Evolutionary conservation across 2,329 filamentous ascomycete species (phyloP).

Genomic region (Diaporthe amygdali): DNA sequence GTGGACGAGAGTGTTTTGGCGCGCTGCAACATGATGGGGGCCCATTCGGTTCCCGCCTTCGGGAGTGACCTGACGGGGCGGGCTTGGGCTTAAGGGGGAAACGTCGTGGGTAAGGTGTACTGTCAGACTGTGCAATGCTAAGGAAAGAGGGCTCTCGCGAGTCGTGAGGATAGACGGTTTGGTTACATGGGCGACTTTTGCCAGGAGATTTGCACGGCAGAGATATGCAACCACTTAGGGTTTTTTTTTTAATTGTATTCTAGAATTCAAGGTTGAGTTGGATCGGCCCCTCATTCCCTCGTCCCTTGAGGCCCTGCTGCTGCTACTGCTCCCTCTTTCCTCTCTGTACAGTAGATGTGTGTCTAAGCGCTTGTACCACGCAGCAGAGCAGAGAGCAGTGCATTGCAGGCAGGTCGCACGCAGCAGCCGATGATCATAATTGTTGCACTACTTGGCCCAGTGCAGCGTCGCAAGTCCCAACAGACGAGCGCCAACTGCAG

Average conservation of each 20-base stretch:
- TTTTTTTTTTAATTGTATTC: slow-evolving; percentile 6
- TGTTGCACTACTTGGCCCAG: not conserved
- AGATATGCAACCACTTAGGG: slow-evolving; percentile 19
- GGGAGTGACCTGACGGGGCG: slow-evolving; percentile 1
- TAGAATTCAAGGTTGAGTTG: not conserved
- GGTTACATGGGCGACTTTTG: slow-evolving; percentile 9
- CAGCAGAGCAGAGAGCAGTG: not conserved
- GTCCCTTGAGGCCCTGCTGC: too few relatives aligned
- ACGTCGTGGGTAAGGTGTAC: slow-evolving; percentile 18
- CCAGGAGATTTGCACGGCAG: slow-evolving; percentile 4
- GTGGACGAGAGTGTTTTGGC: slow-evolving; percentile 1
- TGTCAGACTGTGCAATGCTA: not conserved
- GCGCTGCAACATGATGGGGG: slow-evolving; percentile 6
- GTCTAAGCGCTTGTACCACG: slow-evolving; percentile 14
- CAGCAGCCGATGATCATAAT: not conserved
- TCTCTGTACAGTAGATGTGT: not conserved
- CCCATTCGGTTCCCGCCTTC: too few relatives aligned
- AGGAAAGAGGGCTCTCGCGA: not conserved
- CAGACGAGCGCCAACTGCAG: slow-evolving; percentile 10
- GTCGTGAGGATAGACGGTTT: not conserved
- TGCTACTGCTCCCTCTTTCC: not conserved
- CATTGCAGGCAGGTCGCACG: not conserved
- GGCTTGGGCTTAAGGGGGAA: not conserved
- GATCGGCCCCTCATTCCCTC: not conserved
- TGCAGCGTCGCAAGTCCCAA: slow-evolving; percentile 1